phyloP scores from a whole-genome alignment of 2,329 filamentous ascomycete genomes.

The Beauveria pseudobassiana region DNA sequence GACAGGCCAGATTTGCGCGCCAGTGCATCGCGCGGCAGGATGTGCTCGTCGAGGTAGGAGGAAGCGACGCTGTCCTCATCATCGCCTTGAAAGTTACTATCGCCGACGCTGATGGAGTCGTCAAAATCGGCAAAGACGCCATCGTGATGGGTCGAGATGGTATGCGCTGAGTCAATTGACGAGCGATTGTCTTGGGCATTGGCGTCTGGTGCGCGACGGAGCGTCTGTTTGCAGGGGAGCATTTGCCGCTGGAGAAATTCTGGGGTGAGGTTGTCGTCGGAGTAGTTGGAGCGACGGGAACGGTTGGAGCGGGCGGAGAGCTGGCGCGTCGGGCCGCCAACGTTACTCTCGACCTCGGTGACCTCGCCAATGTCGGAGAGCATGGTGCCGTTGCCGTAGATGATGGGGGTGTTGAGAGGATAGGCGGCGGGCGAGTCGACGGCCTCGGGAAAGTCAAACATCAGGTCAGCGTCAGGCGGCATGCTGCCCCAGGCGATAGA shows the following conservation, averaged over 20 bases:
- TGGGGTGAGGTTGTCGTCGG: conserved; percentile 27
- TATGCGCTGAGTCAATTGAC: conserved; percentile 55
- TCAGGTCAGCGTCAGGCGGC: conserved; percentile 33
- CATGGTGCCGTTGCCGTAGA: conserved; percentile 64
- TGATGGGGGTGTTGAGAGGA: conserved; percentile 54
- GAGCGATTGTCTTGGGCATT: conserved; percentile 41
- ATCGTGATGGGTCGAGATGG: conserved; percentile 39
- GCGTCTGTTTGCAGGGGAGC: conserved; percentile 27
- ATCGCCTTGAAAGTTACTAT: conserved; percentile 59
- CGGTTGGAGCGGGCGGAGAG: conserved; percentile 24
- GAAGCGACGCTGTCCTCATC: conserved; percentile 60
- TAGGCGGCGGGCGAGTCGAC: conserved; percentile 34
- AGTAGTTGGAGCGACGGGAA: conserved; percentile 22
- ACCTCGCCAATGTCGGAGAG: conserved; percentile 57
- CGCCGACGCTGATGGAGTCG: conserved; percentile 53
- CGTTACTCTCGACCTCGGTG: conserved; percentile 45
- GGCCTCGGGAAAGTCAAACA: conserved; percentile 26
- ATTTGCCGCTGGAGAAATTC: conserved; percentile 38
- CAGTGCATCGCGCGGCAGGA: background rate
- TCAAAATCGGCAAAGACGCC: conserved; percentile 54
- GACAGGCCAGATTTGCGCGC: background rate
- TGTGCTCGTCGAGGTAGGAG: conserved; percentile 38
- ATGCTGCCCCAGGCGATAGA: conserved; percentile 44
- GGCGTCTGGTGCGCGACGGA: conserved; percentile 38
- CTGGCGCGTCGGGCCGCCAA: conserved; percentile 32